Evolutionary conservation across 139 green algal genomes (phyloP), one percentile per base, ranked within the genome.

Genomic region (Astrephomene gubernaculifera): DNA sequence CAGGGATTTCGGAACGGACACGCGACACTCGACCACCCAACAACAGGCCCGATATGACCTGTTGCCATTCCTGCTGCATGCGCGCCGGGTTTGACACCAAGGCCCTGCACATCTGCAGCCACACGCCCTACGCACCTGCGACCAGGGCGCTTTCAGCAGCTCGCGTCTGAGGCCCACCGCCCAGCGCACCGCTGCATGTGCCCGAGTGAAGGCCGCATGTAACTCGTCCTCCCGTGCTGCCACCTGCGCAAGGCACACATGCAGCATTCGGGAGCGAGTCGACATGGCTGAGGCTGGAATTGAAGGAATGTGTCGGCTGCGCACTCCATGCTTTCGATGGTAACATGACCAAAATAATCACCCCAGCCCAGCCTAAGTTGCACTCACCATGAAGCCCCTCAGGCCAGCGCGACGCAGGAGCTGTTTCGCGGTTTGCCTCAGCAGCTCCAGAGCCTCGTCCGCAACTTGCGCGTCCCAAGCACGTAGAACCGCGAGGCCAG

Each of bases 91-190:
- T n/a, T n/a, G n/a, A n/a, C n/a, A n/a, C n/a, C n/a, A n/a, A n/a
- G n/a, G n/a, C n/a, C n/a, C n/a, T n/a, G n/a, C n/a, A n/a, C n/a
- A n/a, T n/a, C n/a, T n/a, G n/a, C n/a, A n/a, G n/a, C n/a, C n/a
- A n/a, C n/a, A n/a, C n/a, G n/a, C n/a, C 67, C 21, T 7, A 4
- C 75, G 31, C 57, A 82, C 75, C 75, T 45, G 38, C 4, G 75
- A 39, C 75, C 75, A 82, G 29, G 75, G 75, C 41, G 60, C 57
- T 3, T 21, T 7, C 10, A 82, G 60, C 29, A 82, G 57, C 75
- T 71, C 57, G 1, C 29, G 8, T 5, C 75, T 57, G 29, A 82
- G 57, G 4, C 39, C 57, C 57, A 63, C 57, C 7, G 75, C 75
- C 75, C 75, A 82, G 2, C 31, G 39, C 31, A 71, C 76, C 0